phyloP scores from a whole-genome alignment of 495 filamentous ascomycete genomes.

The Talaromyces proteolyticus region DNA sequence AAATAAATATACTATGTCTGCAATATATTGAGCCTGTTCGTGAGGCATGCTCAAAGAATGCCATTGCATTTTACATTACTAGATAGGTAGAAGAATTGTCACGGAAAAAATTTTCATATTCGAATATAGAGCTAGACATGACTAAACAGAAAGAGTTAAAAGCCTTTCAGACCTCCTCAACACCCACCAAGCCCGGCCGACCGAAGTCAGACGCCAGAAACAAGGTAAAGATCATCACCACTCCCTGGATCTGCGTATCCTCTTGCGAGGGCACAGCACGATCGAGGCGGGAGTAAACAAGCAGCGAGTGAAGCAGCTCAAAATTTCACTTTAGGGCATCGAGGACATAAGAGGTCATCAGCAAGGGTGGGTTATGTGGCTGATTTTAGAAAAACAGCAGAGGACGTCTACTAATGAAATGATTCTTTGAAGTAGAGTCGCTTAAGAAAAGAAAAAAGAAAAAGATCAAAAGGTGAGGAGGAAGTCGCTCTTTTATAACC shows the following conservation, averaged over 20 bases:
- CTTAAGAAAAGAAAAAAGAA: constrained; percentile 8
- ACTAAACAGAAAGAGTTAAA: constrained; percentile 19
- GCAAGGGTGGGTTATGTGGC: constrained; percentile 72
- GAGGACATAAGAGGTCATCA: constrained; percentile 65
- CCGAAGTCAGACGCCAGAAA: constrained; percentile 54
- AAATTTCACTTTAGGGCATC: constrained; percentile 62
- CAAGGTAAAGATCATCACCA: constrained; percentile 71
- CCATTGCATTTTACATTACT: no score
- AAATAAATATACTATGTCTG: neutral
- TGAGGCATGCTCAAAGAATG: no score
- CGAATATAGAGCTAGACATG: constrained; percentile 14
- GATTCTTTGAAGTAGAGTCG: constrained; percentile 63
- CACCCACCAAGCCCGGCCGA: constrained; percentile 58
- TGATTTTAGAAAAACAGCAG: constrained; percentile 73
- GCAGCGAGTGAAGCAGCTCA: constrained; percentile 15
- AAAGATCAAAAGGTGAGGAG: constrained; percentile 5
- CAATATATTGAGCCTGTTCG: no score
- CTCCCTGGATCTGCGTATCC: constrained; percentile 40
- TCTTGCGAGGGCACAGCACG: constrained; percentile 21
- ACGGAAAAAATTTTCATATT: constrained; percentile 12
- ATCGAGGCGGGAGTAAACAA: constrained; percentile 49
- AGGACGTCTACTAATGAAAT: constrained; percentile 85
- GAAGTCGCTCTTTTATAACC: neutral
- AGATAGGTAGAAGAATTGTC: neutral
- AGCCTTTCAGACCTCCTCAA: constrained; percentile 68